Evolutionary conservation across 2,329 filamentous ascomycete genomes (phyloP).

Genomic region (Arthrobotrys sphaeroides): DNA sequence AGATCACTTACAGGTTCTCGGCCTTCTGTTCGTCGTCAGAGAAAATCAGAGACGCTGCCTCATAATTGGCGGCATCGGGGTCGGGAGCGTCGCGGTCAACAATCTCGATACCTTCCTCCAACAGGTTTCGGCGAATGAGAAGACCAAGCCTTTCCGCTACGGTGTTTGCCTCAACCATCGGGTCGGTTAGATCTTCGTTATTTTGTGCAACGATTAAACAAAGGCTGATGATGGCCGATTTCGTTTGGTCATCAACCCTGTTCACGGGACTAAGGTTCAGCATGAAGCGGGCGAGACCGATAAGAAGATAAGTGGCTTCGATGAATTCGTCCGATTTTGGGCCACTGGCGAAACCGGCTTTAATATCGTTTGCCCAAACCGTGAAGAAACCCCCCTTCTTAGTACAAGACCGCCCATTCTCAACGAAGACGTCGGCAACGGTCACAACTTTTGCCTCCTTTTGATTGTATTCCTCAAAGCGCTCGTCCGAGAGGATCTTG

Average conservation of each 20-base stretch:
- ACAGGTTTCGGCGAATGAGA: background rate
- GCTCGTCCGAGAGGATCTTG: background rate
- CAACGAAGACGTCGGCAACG: slow-evolving; percentile 8
- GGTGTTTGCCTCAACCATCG: slow-evolving; percentile 17
- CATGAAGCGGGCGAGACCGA: slow-evolving; percentile 11
- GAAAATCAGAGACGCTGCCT: slow-evolving; percentile 1
- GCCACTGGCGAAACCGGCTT: background rate
- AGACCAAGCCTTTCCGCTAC: slow-evolving; percentile 25
- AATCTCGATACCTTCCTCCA: slow-evolving; percentile 17
- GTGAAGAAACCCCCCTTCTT: no score
- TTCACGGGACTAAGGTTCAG: slow-evolving; percentile 25
- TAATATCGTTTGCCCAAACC: background rate
- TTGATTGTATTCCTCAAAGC: background rate
- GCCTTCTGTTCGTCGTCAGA: background rate
- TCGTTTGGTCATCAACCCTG: slow-evolving; percentile 1
- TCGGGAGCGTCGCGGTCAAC: slow-evolving; percentile 18
- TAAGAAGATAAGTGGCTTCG: background rate
- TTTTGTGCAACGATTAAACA: slow-evolving; percentile 7
- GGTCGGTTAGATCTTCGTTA: background rate
- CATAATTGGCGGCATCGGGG: background rate
- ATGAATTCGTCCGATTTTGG: background rate
- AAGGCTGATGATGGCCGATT: background rate
- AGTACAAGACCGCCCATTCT: no score
- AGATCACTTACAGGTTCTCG: background rate
- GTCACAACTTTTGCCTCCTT: background rate